Percentiles rank a stretch among this genome's conserved stretches.
phyloP scores from a whole-genome alignment of 495 filamentous ascomycete species.

The Tuber aestivum region DNA sequence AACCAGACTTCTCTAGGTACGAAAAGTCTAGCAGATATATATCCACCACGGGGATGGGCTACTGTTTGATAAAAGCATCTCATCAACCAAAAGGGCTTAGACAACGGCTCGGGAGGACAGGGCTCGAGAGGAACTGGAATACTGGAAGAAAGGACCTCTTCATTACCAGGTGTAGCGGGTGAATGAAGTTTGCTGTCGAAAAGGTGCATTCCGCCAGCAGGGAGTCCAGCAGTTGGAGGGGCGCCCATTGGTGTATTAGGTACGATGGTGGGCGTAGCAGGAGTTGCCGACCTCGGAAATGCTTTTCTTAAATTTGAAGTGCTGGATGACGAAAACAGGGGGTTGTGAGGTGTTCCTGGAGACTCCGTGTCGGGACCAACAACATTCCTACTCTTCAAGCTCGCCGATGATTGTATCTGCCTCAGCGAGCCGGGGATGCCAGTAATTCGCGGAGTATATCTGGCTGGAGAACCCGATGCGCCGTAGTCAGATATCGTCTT shows the following conservation, averaged over 20 bases:
- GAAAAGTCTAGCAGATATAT: conserved; percentile 83
- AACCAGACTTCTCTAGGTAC: conserved; percentile 88
- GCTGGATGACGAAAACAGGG: conserved; percentile 57
- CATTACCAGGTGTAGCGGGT: conserved; percentile 59
- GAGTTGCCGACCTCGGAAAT: conserved; percentile 56
- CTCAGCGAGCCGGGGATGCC: conserved; percentile 56
- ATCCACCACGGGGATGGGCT: conserved; percentile 83
- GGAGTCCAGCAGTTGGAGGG: conserved; percentile 45
- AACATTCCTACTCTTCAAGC: conserved; percentile 61
- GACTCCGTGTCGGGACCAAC: conserved; percentile 57
- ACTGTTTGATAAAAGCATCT: conserved; percentile 87
- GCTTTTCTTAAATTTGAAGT: conserved; percentile 41
- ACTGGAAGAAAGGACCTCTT: conserved; percentile 47
- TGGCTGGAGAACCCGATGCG: conserved; percentile 45
- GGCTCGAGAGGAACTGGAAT: conserved; percentile 76
- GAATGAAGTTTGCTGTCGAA: conserved; percentile 82
- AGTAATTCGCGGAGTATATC: conserved; percentile 50
- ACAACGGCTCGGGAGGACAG: conserved; percentile 76
- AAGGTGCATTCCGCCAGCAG: conserved; percentile 65
- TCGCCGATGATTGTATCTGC: conserved; percentile 75
- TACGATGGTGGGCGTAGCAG: conserved; percentile 52
- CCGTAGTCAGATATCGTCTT: conserved; percentile 32
- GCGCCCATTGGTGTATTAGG: conserved; percentile 44
- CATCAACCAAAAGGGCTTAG: conserved; percentile 96
- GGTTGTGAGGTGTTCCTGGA: conserved; percentile 66